These are phyloP conservation scores for Trichoderma aggressivum DNA, from an alignment of 2,329 filamentous ascomycete genomes.

Conservation along the genomic window DNA sequence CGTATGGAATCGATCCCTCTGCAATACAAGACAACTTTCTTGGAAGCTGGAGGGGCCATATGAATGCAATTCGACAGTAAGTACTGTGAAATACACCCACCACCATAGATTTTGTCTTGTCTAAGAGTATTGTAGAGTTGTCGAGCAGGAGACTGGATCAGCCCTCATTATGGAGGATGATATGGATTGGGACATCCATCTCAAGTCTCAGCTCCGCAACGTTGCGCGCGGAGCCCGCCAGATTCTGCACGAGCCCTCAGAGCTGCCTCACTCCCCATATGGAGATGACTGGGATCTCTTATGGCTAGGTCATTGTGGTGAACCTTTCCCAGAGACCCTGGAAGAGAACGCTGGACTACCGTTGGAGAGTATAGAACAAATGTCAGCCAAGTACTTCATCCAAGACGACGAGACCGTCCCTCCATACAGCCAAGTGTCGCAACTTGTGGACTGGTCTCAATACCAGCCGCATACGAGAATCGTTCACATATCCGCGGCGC, in stretches of 20 bases:
- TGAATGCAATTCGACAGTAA: conserved; percentile 34
- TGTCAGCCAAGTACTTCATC: background rate
- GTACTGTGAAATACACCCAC: background rate
- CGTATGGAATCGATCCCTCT: conserved; percentile 27
- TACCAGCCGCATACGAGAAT: conserved; percentile 42
- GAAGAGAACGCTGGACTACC: background rate
- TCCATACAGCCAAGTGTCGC: background rate
- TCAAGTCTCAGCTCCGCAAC: conserved; percentile 27
- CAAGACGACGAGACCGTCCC: conserved; percentile 1
- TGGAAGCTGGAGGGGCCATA: conserved; percentile 43
- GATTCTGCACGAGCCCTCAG: background rate
- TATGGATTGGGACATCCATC: conserved; percentile 42
- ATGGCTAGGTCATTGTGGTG: conserved; percentile 47
- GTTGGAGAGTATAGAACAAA: background rate
- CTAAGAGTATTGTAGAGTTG: conserved; percentile 25
- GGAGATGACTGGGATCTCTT: conserved; percentile 50
- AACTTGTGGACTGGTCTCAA: background rate
- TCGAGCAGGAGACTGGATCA: conserved; percentile 33
- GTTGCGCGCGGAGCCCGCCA: conserved; percentile 14
- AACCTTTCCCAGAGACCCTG: conserved; percentile 31
- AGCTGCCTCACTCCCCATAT: conserved; percentile 36
- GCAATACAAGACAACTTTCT: conserved; percentile 33
- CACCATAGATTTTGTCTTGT: background rate
- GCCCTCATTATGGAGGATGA: conserved; percentile 45
- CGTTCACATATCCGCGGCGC: conserved; percentile 41